Percentiles rank a stretch among this genome's conserved stretches.
Conservation (phyloP, 2,329 filamentous ascomycete genomes). For the Dothideomycetes sp. region DNA sequence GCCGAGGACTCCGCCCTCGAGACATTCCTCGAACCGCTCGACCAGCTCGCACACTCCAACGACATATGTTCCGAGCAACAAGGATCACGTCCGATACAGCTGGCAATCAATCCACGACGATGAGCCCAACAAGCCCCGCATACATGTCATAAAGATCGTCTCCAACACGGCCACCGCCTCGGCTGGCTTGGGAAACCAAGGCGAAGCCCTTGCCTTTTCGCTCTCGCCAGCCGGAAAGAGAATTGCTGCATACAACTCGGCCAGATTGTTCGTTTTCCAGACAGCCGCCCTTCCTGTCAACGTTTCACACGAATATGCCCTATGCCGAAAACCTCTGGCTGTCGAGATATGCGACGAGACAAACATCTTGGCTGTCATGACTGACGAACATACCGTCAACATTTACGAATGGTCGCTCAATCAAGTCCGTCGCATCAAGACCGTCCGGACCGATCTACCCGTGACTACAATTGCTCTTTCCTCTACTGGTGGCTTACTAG, state of each 20-base stretch:
- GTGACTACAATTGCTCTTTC: constrained; percentile 73
- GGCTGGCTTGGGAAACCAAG: constrained; percentile 50
- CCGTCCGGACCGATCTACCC: constrained; percentile 66
- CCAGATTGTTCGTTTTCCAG: constrained; percentile 71
- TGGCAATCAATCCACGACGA: constrained; percentile 30
- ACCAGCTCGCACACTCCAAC: constrained; percentile 14
- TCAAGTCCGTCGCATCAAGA: constrained; percentile 57
- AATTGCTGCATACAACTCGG: constrained; percentile 75
- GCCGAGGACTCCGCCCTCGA: constrained; percentile 13
- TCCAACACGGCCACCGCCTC: constrained; percentile 75
- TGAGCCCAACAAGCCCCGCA: constrained; percentile 28
- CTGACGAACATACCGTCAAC: constrained; percentile 74
- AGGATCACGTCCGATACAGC: constrained; percentile 28
- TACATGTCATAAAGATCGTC: constrained; percentile 61
- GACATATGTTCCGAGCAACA: constrained; percentile 18
- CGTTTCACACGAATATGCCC: constrained; percentile 65
- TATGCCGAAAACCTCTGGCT: constrained; percentile 63
- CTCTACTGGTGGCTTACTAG: constrained; percentile 68
- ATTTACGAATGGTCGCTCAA: constrained; percentile 60
- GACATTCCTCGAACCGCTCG: constrained; percentile 12
- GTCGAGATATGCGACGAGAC: constrained; percentile 73
- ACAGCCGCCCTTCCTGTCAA: constrained; percentile 49
- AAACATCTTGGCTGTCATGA: constrained; percentile 64
- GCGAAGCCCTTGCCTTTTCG: constrained; percentile 74
- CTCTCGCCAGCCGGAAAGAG: constrained; percentile 67